phyloP scores from a whole-genome alignment of 2,329 filamentous ascomycete genomes.

The Aspergillus calidoustus region DNA sequence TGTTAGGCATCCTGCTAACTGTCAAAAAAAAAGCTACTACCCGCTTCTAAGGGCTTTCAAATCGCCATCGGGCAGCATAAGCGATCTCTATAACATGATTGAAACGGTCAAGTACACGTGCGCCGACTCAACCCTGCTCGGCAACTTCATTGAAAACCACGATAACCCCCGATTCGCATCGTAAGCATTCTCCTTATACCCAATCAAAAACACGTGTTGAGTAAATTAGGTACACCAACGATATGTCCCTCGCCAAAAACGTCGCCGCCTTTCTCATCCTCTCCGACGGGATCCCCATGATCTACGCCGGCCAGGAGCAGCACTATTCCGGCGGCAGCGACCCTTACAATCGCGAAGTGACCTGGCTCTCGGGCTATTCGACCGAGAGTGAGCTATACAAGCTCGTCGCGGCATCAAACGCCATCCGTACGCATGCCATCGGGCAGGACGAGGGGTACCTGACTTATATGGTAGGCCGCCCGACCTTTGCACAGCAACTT shows the following conservation, averaged over 20 bases:
- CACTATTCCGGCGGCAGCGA: slow-evolving; percentile 58
- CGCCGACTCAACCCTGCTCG: slow-evolving; percentile 54
- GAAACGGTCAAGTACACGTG: slow-evolving; percentile 40
- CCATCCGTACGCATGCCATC: slow-evolving; percentile 54
- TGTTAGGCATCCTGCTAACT: not conserved
- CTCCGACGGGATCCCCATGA: slow-evolving; percentile 64
- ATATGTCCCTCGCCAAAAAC: slow-evolving; percentile 60
- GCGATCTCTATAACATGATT: slow-evolving; percentile 41
- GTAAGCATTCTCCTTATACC: slow-evolving; percentile 37
- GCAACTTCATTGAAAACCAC: slow-evolving; percentile 65
- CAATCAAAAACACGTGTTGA: slow-evolving; percentile 38
- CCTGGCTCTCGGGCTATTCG: slow-evolving; percentile 60
- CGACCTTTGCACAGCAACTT: not conserved
- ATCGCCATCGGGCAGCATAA: slow-evolving; percentile 39
- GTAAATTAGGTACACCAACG: slow-evolving; percentile 33
- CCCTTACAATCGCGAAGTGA: slow-evolving; percentile 61
- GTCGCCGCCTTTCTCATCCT: slow-evolving; percentile 65
- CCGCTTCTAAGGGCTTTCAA: slow-evolving; percentile 43
- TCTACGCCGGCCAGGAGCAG: slow-evolving; percentile 73
- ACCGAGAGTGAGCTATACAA: slow-evolving; percentile 54
- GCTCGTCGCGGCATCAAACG: slow-evolving; percentile 55
- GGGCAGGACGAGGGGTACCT: slow-evolving; percentile 44
- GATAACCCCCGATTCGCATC: slow-evolving; percentile 61
- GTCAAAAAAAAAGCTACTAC: slow-evolving; percentile 30
- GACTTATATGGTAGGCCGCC: slow-evolving; percentile 37